A percentile compares a stretch with the other conserved stretches of the same genome.
Evolutionary conservation across 2,329 filamentous ascomycete species (phyloP).

Genomic region (Cercospora sp.): DNA sequence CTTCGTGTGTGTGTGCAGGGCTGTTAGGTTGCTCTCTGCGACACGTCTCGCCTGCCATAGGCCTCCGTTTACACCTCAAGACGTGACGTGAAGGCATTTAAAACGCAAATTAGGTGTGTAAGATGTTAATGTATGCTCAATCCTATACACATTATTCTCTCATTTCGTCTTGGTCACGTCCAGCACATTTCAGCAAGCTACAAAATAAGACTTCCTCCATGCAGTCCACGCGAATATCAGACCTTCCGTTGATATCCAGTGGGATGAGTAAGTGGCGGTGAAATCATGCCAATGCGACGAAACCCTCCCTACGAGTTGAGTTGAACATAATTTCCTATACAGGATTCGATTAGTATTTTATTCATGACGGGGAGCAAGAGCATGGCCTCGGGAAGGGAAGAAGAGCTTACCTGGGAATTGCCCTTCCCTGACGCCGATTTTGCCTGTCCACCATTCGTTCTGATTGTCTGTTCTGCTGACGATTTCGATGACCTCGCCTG

Average conservation of each 20-base stretch:
- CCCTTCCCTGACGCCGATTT: slow-evolving; percentile 73
- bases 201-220: not conserved
- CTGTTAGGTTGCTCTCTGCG: not conserved
- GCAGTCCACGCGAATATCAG: not conserved
- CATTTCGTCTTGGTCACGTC: not conserved
- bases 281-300: not conserved
- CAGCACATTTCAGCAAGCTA: not conserved
- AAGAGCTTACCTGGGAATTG: slow-evolving; percentile 82
- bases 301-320: slow-evolving; percentile 36
- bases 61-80: not conserved
- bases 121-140: not conserved
- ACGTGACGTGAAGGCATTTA: not conserved
- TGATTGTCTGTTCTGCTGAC: slow-evolving; percentile 71
- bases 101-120: not conserved
- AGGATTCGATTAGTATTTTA: slow-evolving; percentile 5
- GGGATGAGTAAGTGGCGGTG: not conserved
- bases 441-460: slow-evolving; percentile 97
- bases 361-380: not conserved
- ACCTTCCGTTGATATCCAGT: not conserved
- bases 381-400: not conserved
- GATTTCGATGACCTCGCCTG: slow-evolving; percentile 90
- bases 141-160: not conserved
- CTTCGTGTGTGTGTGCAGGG: not conserved
- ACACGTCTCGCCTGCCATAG: not conserved
- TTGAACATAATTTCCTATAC: slow-evolving; percentile 51